Base-by-base conservation (phyloP, 192 early-diverging fungal genomes). In the Obelidium mucronatum region DNA sequence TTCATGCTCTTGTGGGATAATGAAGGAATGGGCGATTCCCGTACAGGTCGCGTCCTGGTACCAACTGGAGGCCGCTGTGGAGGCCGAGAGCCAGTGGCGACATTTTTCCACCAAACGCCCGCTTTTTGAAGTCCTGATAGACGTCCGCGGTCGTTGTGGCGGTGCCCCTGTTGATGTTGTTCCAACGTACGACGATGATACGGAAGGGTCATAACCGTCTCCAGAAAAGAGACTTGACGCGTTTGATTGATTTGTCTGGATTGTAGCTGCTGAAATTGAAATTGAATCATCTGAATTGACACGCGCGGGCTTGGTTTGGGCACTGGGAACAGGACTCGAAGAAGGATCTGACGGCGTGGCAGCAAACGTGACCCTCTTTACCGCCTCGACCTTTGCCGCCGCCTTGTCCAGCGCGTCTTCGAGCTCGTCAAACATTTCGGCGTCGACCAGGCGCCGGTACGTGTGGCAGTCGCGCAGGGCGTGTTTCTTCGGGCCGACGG, bases 361-460 rank as follows among this genome's bases (percentile, higher is more conserved):
- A 30, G 67, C 39, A 40, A 59, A 72, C 8, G 56, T 59, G 34
- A 72, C 69, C 22, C 53, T 54, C 22, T 58, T 54, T 24, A 72
- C 69, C 8, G 69, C 69, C 13, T 55, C 69, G 17, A 72, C 69
- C 26, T 59, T 59, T 6, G 2, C 11, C 34, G 69, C n/a, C 15
- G 69, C 69, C n/a, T 54, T 8, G 30, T 37, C 13, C 24, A 72
- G 33, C 54, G n/a, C 19, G 1, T 37, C 33, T 36, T 72, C 69
- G 36, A 72, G 34, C 24, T 72, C 69, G 34, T 72, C 69, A 40
- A 72, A 72, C 19, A n/a, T n/a, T 33, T 58, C n/a, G 11, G 69
- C 54, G 22, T 48, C 53, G n/a, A 72, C 69, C 6, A 72, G 69
- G 24, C 69, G 69, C 13, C 36, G n/a, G 69, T 72, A 72, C 11